A percentile compares a stretch with the other conserved stretches of the same genome.
Conservation (phyloP, 345 rosid genomes). For the Citrus hindsii region DNA sequence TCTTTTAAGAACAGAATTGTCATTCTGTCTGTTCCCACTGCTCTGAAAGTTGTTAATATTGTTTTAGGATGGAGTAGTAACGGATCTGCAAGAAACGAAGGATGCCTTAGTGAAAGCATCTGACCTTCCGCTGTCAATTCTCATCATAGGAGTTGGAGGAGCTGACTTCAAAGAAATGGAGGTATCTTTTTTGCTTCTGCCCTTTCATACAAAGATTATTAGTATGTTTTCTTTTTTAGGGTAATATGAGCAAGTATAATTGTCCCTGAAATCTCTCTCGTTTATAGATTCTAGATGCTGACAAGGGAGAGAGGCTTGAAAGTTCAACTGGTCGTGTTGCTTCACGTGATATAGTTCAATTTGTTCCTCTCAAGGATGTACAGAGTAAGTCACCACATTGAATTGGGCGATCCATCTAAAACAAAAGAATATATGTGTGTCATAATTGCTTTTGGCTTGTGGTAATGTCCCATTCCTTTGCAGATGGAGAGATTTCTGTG, state of each 20-base stretch:
- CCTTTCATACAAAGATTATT: background rate
- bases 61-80: slow-evolving; percentile 85
- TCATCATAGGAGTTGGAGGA: slow-evolving; percentile 97
- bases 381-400: slow-evolving; percentile 49
- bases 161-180: slow-evolving; percentile 99
- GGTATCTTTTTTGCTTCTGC: slow-evolving; percentile 33
- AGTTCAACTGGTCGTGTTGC: slow-evolving; percentile 82
- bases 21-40: slow-evolving; percentile 9
- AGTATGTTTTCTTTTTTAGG: background rate
- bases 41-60: slow-evolving; percentile 12
- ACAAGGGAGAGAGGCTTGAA: slow-evolving; percentile 84
- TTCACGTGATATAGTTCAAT: slow-evolving; percentile 92
- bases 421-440: background rate
- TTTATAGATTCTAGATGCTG: slow-evolving; percentile 75
- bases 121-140: slow-evolving; percentile 84
- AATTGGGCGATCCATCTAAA: background rate
- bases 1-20: background rate
- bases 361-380: slow-evolving; percentile 72
- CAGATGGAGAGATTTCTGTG: slow-evolving; percentile 78
- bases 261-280: background rate
- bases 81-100: slow-evolving; percentile 95
- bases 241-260: background rate
- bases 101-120: slow-evolving; percentile 93
- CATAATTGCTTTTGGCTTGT: background rate
- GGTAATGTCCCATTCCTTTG: slow-evolving; percentile 14